These are phyloP conservation scores for Saccharum officinarum DNA, from an alignment of 176 grass and related monocot species.

Conservation along the genomic window DNA sequence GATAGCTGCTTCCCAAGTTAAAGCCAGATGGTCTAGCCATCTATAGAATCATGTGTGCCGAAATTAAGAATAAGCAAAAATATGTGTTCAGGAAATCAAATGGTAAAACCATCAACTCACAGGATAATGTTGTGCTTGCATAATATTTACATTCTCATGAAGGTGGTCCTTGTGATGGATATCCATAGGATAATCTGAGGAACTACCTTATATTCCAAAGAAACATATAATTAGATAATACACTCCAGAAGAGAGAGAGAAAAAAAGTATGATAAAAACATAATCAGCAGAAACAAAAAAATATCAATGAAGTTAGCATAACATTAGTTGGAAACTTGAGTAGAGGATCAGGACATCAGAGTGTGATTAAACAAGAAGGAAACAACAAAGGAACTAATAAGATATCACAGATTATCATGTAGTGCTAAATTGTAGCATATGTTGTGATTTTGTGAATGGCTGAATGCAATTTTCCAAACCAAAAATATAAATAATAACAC, in stretches of 20 bases:
- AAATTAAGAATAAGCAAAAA: slow-evolving; percentile 22
- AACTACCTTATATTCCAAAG: slow-evolving; percentile 61
- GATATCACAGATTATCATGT: slow-evolving; percentile 12
- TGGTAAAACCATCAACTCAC: slow-evolving; percentile 55
- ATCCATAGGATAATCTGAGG: slow-evolving; percentile 76
- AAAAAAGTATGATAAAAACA: not conserved
- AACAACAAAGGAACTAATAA: not conserved
- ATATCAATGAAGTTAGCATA: not conserved
- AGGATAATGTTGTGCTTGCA: slow-evolving; percentile 75
- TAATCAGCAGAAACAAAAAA: slow-evolving; percentile 27
- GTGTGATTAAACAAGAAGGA: slow-evolving; percentile 14
- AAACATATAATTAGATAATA: slow-evolving; percentile 33
- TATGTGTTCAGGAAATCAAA: not conserved
- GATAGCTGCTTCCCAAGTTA: slow-evolving; percentile 75
- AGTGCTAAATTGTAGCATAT: not conserved
- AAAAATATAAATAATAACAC: not conserved
- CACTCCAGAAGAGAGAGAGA: not conserved
- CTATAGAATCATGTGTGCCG: slow-evolving; percentile 38
- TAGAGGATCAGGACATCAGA: not conserved
- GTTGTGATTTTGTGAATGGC: not conserved
- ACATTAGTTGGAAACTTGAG: not conserved
- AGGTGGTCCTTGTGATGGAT: slow-evolving; percentile 93
- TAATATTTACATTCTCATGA: slow-evolving; percentile 81
- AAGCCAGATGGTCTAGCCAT: slow-evolving; percentile 86
- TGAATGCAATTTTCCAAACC: not conserved